Percentiles rank a stretch among this genome's conserved stretches.
phyloP scores from a whole-genome alignment of 495 filamentous ascomycete species.

The Aspergillus affinis region DNA sequence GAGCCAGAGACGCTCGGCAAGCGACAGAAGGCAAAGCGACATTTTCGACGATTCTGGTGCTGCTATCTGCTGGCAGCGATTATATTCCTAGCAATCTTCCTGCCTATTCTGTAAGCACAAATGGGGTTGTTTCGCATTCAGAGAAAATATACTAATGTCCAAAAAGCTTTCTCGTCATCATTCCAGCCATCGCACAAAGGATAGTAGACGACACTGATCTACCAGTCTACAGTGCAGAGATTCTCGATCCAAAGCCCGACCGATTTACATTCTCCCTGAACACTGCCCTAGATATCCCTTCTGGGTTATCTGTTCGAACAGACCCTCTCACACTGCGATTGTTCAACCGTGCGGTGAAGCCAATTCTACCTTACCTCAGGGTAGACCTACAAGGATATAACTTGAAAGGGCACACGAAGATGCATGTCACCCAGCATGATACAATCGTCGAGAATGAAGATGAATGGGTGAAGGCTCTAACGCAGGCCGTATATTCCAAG shows the following conservation, averaged over 20 bases:
- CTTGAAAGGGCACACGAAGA: constrained; percentile 36
- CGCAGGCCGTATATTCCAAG: constrained; percentile 37
- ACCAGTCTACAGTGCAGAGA: constrained; percentile 35
- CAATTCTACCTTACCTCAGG: constrained; percentile 33
- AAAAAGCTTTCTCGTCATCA: constrained; percentile 25
- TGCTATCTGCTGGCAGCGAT: constrained; percentile 38
- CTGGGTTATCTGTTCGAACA: constrained; percentile 30
- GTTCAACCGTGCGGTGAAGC: constrained; percentile 34
- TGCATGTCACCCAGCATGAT: constrained; percentile 33
- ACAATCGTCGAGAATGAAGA: constrained; percentile 37
- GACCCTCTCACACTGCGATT: constrained; percentile 36
- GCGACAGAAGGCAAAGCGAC: constrained; percentile 15
- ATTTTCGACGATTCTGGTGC: constrained; percentile 44
- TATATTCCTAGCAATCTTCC: constrained; percentile 42
- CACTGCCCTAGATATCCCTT: constrained; percentile 35
- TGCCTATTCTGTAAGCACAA: constrained; percentile 41
- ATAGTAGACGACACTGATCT: constrained; percentile 41
- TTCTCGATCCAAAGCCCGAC: constrained; percentile 33
- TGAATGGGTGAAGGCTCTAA: constrained; percentile 37
- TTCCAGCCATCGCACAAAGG: constrained; percentile 42
- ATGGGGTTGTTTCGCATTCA: not conserved
- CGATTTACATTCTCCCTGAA: constrained; percentile 37
- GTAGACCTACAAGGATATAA: constrained; percentile 33
- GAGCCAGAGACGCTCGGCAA: constrained; percentile 3
- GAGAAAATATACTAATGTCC: not conserved